Evolutionary conservation across 2,329 filamentous ascomycete genomes (phyloP).

Genomic region (Diaporthe batatas): DNA sequence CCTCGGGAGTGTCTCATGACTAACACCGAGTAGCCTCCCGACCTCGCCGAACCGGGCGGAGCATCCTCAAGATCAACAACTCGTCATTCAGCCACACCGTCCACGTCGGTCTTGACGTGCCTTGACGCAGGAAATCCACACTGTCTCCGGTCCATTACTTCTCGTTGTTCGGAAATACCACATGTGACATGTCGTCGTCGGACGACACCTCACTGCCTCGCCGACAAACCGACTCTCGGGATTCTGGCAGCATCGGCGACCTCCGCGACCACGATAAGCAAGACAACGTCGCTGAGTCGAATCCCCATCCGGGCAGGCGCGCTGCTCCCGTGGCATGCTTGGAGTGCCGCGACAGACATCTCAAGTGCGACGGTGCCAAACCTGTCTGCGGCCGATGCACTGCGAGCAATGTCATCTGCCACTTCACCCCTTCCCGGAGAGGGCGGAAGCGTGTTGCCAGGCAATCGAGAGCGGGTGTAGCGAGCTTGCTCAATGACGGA

Average conservation of each 20-base stretch:
- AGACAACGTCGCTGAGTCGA: background rate
- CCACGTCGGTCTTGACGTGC: background rate
- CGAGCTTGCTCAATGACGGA: background rate
- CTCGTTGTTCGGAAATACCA: background rate
- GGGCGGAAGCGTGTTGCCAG: conserved; percentile 1
- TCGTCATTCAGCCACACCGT: background rate
- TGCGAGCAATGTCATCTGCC: conserved; percentile 4
- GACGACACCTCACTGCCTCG: background rate
- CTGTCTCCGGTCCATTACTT: background rate
- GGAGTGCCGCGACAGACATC: conserved; percentile 13
- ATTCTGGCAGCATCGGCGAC: background rate
- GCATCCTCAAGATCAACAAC: background rate
- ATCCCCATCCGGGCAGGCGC: background rate
- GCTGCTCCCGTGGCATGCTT: conserved; percentile 2
- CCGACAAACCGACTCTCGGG: background rate
- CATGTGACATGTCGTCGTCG: background rate
- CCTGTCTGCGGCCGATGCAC: conserved; percentile 8
- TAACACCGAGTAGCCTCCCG: background rate
- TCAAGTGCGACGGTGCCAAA: conserved; percentile 7
- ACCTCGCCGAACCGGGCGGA: background rate
- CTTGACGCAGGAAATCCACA: background rate
- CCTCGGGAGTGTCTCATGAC: background rate
- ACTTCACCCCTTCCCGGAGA: conserved; percentile 10
- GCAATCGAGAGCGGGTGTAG: background rate
- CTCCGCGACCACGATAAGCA: background rate